Evolutionary conservation across 192 early-diverging fungal species (phyloP).

Genomic region (Lobulomyces angularis): DNA sequence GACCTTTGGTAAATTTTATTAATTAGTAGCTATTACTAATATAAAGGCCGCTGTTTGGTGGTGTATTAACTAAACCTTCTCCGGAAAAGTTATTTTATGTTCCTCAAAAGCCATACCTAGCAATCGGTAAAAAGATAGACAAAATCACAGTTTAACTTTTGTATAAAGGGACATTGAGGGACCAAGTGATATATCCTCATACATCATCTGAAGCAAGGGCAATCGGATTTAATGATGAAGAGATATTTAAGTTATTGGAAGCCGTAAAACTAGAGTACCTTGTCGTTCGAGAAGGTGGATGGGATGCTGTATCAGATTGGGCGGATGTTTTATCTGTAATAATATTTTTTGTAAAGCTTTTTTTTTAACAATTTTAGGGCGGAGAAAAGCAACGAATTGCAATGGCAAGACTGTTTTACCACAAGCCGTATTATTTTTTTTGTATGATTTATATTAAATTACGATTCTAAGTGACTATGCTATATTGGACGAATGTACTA

Average conservation of each 20-base stretch:
- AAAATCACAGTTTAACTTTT: too few species aligned
- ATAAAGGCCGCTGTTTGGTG: slow-evolving; percentile 89
- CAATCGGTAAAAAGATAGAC: too few species aligned
- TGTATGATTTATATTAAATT: too few species aligned
- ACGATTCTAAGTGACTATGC: too few species aligned
- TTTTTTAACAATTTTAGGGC: too few species aligned
- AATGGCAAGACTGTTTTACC: slow-evolving; percentile 96
- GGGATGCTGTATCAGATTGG: slow-evolving; percentile 49
- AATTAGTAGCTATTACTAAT: too few species aligned
- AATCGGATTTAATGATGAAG: slow-evolving; percentile 57
- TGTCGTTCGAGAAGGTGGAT: slow-evolving; percentile 84
- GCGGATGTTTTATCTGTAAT: slow-evolving; percentile 80
- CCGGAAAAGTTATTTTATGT: slow-evolving; percentile 89
- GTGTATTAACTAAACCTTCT: slow-evolving; percentile 33
- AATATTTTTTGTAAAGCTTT: slow-evolving; percentile 84
- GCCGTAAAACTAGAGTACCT: slow-evolving; percentile 72
- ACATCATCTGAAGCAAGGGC: slow-evolving; percentile 64
- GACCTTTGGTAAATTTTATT: too few species aligned
- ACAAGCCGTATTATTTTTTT: slow-evolving; percentile 79
- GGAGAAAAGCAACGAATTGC: slow-evolving; percentile 70
- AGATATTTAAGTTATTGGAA: slow-evolving; percentile 65
- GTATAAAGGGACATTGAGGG: slow-evolving; percentile 88
- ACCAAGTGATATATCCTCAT: slow-evolving; percentile 97
- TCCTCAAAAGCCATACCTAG: slow-evolving; percentile 94
- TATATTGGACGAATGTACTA: slow-evolving; percentile 92